Conservation (phyloP, 176 grass and related monocot species). For the Phoenix roebelenii region DNA sequence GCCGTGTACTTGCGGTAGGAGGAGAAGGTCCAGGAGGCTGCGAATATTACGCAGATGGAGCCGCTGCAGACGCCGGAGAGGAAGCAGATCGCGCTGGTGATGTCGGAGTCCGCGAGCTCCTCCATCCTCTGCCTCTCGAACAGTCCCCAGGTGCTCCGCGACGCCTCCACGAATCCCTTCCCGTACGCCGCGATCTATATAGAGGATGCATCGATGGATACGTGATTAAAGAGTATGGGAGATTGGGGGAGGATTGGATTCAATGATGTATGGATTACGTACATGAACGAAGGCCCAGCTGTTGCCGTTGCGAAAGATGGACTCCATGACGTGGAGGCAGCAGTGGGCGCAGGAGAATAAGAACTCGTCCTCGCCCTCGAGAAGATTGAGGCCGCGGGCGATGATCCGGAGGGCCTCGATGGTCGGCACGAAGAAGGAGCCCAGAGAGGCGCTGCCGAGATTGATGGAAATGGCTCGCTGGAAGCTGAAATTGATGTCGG, state of each 20-base stretch:
- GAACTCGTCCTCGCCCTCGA: slow-evolving; percentile 99
- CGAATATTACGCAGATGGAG: slow-evolving; percentile 60
- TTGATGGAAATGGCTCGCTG: slow-evolving; percentile 81
- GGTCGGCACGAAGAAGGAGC: slow-evolving; percentile 78
- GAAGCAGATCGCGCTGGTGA: slow-evolving; percentile 91
- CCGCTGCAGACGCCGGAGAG: slow-evolving; percentile 84
- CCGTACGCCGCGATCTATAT: slow-evolving; percentile 81
- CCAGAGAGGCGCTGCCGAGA: slow-evolving; percentile 91
- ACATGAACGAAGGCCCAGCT: slow-evolving; percentile 97
- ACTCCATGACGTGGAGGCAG: slow-evolving; percentile 92
- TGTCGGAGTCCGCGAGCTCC: slow-evolving; percentile 83
- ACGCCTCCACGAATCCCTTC: slow-evolving; percentile 67
- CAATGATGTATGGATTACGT: no score
- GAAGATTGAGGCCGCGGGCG: slow-evolving; percentile 77
- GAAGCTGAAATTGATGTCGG: slow-evolving; percentile 80
- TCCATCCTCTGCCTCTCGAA: slow-evolving; percentile 66
- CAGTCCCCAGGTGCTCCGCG: slow-evolving; percentile 76
- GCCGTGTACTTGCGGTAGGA: slow-evolving; percentile 69
- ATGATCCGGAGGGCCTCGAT: slow-evolving; percentile 88
- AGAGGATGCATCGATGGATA: no score
- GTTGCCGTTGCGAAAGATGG: slow-evolving; percentile 85
- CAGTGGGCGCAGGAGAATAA: slow-evolving; percentile 98
- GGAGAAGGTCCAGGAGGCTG: slow-evolving; percentile 59
- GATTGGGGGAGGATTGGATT: no score
- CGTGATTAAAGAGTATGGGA: no score